phyloP scores from a whole-genome alignment of 305 asterid genomes.

The Fraxinus velutina region DNA sequence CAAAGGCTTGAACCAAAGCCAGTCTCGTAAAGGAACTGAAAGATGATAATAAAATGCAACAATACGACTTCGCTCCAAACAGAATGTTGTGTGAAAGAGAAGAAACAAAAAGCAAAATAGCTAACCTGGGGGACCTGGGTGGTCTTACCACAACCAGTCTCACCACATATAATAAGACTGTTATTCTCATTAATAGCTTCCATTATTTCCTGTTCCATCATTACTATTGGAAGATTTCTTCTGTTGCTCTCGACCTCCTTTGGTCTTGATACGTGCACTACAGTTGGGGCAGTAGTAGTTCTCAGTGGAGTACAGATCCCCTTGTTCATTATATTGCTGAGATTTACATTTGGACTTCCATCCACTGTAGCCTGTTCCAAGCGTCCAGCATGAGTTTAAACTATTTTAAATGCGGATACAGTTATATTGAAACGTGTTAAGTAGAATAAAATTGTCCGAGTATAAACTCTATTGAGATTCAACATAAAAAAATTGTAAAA shows the following conservation, averaged over 20 bases:
- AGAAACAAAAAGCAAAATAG: constrained; percentile 14
- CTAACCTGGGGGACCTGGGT: constrained; percentile 98
- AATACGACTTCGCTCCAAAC: constrained; percentile 8
- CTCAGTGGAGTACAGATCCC: constrained; percentile 21
- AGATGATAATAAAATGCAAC: constrained; percentile 23
- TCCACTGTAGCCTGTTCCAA: constrained; percentile 39
- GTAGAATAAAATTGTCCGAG: neutral
- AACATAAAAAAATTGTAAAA: neutral
- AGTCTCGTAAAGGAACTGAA: constrained; percentile 89
- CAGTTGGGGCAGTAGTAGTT: constrained; percentile 44
- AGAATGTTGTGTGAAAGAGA: neutral
- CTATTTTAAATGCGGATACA: neutral
- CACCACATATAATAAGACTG: constrained; percentile 86
- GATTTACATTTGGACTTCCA: constrained; percentile 23
- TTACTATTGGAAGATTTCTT: constrained; percentile 73
- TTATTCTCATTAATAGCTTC: constrained; percentile 71
- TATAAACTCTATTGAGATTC: neutral
- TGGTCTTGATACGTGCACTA: constrained; percentile 73
- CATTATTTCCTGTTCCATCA: constrained; percentile 98
- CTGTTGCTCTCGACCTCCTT: constrained; percentile 69
- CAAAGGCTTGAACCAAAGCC: constrained; percentile 61
- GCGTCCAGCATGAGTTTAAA: constrained; percentile 13
- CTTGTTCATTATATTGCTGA: constrained; percentile 20
- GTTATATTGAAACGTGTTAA: neutral
- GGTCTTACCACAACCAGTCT: constrained; percentile 96